phyloP scores from a whole-genome alignment of 1,284 basidiomycete species.

The Inonotus obliquus region DNA sequence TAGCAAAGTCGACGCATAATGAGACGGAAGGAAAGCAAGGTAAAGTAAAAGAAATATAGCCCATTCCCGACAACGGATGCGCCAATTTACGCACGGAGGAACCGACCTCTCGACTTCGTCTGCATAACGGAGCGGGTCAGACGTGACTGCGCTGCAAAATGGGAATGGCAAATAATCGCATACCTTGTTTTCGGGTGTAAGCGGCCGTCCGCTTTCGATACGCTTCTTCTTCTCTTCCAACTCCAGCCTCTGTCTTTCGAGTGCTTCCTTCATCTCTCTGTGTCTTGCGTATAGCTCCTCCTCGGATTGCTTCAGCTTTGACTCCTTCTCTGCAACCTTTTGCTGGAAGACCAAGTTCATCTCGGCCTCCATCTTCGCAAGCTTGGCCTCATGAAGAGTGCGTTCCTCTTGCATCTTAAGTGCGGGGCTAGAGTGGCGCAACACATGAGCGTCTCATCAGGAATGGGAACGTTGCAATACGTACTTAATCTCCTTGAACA shows the following conservation, averaged over 20 bases:
- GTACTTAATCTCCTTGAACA: constrained; percentile 98
- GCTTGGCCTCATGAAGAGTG: constrained; percentile 88
- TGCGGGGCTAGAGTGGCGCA: constrained; percentile 62
- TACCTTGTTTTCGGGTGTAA: constrained; percentile 84
- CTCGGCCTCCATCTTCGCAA: constrained; percentile 98
- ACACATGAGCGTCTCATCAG: constrained; percentile 15
- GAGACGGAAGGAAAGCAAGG: constrained; percentile 6
- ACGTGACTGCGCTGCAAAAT: background rate
- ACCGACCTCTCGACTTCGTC: constrained; percentile 64
- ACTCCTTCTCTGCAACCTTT: constrained; percentile 97
- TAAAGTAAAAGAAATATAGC: background rate
- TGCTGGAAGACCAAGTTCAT: constrained; percentile 99
- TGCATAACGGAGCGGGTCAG: constrained; percentile 28
- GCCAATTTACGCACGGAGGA: constrained; percentile 67
- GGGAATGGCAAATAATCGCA: constrained; percentile 1
- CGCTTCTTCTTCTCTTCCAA: constrained; percentile 98
- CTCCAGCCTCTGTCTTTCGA: constrained; percentile 94
- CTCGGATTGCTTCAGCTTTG: constrained; percentile 96
- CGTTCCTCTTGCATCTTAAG: constrained; percentile 95
- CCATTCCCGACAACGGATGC: background rate
- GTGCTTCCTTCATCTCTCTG: constrained; percentile 97
- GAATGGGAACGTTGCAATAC: constrained; percentile 29
- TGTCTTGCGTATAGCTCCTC: constrained; percentile 97
- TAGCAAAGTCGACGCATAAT: constrained; percentile 11
- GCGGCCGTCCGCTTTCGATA: constrained; percentile 88